These are phyloP conservation scores for Populus simonii DNA, from an alignment of 345 rosid genomes.

Conservation along the genomic window DNA sequence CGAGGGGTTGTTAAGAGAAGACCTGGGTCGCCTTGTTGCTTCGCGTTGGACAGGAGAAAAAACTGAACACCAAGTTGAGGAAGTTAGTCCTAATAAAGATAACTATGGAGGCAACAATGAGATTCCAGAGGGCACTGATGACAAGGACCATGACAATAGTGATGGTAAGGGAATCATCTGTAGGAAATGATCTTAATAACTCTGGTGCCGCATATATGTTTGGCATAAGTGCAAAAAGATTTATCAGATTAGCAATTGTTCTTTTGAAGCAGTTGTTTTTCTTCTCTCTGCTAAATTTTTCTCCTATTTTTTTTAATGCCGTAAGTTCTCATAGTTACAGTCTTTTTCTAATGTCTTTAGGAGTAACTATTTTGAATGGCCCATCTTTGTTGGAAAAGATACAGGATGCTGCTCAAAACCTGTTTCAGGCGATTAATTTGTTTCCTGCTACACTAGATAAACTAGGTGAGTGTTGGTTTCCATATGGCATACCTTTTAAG, in stretches of 20 bases:
- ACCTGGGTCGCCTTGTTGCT: constrained; percentile 88
- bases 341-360: constrained; percentile 26
- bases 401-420: constrained; percentile 49
- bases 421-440: constrained; percentile 70
- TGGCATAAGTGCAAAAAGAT: constrained; percentile 26
- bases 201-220: not conserved
- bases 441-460: constrained; percentile 67
- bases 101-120: constrained; percentile 49
- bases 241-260: constrained; percentile 47
- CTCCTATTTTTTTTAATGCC: not conserved
- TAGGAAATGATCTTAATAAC: not conserved
- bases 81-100: constrained; percentile 25
- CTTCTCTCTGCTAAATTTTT: not conserved
- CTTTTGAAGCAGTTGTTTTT: not conserved
- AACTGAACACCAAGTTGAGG: constrained; percentile 42
- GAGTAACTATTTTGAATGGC: constrained; percentile 36
- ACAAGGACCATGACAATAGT: constrained; percentile 55
- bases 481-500: not conserved
- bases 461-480: constrained; percentile 37
- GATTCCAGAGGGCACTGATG: constrained; percentile 33
- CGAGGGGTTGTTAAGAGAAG: constrained; percentile 80
- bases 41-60: constrained; percentile 91
- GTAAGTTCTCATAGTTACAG: not conserved
- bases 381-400: constrained; percentile 86
- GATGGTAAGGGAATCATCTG: constrained; percentile 21